Evolutionary conservation across 225 moss, liverwort and hornwort genomes (phyloP).

Genomic region (Marchantia polymorpha): DNA sequence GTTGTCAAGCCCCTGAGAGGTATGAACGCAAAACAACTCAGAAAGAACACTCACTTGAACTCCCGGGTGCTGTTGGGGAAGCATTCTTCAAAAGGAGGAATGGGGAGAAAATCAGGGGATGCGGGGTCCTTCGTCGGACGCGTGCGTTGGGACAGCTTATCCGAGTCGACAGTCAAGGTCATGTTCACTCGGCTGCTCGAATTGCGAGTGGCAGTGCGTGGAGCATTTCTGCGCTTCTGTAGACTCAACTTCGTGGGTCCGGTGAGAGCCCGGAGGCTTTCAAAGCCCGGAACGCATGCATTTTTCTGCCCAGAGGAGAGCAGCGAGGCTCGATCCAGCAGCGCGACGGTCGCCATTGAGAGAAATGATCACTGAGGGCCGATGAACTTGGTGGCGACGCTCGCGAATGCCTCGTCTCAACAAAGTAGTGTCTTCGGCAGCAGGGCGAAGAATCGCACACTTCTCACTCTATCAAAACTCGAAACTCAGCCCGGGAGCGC

Average conservation of each 20-base stretch:
- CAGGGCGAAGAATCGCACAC: not conserved
- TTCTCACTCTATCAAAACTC: not conserved
- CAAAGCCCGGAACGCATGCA: not conserved
- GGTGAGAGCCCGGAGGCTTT: not conserved
- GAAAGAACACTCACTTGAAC: slow-evolving; percentile 40
- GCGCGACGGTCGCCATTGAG: slow-evolving; percentile 20
- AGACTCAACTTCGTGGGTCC: not conserved
- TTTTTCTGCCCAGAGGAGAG: not conserved
- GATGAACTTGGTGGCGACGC: not conserved
- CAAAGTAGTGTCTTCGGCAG: not conserved
- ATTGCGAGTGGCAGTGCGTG: not conserved
- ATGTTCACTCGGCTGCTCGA: slow-evolving; percentile 1
- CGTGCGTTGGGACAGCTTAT: slow-evolving; percentile 34
- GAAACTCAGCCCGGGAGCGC: not conserved
- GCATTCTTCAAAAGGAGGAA: slow-evolving; percentile 81
- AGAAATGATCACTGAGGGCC: not conserved
- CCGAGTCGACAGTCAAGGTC: slow-evolving; percentile 32
- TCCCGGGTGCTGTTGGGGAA: slow-evolving; percentile 86
- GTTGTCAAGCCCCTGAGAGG: too few species aligned
- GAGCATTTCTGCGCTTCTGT: not conserved
- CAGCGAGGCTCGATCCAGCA: slow-evolving; percentile 10
- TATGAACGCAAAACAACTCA: too few species aligned
- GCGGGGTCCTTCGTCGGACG: slow-evolving; percentile 71
- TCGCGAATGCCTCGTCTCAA: not conserved
- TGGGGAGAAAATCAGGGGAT: slow-evolving; percentile 78